Percentiles rank a stretch among this genome's conserved stretches.
Conservation (phyloP, 805 yeast species). For the Candida railenensis region DNA sequence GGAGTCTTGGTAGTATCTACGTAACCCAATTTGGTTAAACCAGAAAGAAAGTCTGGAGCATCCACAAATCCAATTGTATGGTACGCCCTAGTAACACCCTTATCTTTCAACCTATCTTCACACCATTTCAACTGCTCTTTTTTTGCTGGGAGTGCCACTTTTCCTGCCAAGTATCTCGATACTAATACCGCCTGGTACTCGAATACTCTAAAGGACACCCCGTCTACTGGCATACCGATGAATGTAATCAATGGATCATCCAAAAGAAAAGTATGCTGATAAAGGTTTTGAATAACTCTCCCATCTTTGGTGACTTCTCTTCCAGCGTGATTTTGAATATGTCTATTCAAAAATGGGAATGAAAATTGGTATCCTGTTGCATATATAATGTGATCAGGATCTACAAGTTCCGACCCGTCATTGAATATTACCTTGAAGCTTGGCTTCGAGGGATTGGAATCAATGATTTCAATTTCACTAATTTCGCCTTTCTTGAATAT, state of each 20-base stretch:
- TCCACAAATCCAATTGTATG: conserved; percentile 38
- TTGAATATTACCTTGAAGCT: conserved; percentile 40
- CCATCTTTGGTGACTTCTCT: conserved; percentile 35
- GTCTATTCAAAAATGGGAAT: conserved; percentile 53
- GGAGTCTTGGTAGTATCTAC: conserved; percentile 21
- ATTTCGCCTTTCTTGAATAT: conserved; percentile 25
- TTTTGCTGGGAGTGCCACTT: conserved; percentile 48
- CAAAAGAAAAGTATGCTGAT: conserved; percentile 57
- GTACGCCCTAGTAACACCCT: conserved; percentile 42
- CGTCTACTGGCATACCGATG: conserved; percentile 60
- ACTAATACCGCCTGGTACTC: conserved; percentile 65
- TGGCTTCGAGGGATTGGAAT: conserved; percentile 17
- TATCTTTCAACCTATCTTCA: conserved; percentile 29
- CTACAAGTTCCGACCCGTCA: conserved; percentile 45
- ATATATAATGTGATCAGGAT: conserved; percentile 59
- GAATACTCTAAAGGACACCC: conserved; percentile 61
- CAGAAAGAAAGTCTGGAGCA: conserved; percentile 22
- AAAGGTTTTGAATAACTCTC: conserved; percentile 39
- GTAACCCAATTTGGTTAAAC: conserved; percentile 16
- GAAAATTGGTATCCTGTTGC: conserved; percentile 76
- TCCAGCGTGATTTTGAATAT: conserved; percentile 29
- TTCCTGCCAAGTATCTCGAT: conserved; percentile 59
- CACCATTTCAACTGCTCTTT: conserved; percentile 49
- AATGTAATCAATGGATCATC: conserved; percentile 65
- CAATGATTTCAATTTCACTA: conserved; percentile 13